phyloP scores from a whole-genome alignment of 148 eudicot genomes.

The Salicornia ramosissima region DNA sequence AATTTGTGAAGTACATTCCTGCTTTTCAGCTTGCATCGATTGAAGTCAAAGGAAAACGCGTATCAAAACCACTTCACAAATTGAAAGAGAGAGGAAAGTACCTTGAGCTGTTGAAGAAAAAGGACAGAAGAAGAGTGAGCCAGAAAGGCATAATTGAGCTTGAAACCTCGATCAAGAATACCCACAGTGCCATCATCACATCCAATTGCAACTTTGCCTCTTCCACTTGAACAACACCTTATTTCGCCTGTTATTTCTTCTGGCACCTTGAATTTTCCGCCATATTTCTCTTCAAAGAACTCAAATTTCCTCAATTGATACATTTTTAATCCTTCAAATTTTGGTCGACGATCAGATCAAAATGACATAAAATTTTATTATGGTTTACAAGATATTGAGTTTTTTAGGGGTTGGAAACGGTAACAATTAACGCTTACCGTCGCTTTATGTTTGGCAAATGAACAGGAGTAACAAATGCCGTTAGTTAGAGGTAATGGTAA shows the following conservation, averaged over 20 bases:
- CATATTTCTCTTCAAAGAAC: constrained; percentile 85
- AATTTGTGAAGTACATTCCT: not conserved
- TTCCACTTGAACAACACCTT: constrained; percentile 69
- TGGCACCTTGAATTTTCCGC: constrained; percentile 53
- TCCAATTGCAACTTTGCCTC: constrained; percentile 74
- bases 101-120: constrained; percentile 93
- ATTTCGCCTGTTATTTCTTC: constrained; percentile 60
- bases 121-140: constrained; percentile 86
- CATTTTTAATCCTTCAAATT: constrained; percentile 32
- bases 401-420: too few relatives aligned
- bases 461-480: too few relatives aligned
- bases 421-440: too few relatives aligned
- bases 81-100: constrained; percentile 14
- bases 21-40: not conserved
- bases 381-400: not conserved
- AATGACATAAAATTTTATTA: not conserved
- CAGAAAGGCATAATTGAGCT: constrained; percentile 69
- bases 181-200: constrained; percentile 64
- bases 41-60: constrained; percentile 13
- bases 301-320: constrained; percentile 97
- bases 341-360: not conserved
- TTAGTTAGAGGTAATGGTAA: too few relatives aligned
- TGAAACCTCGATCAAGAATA: constrained; percentile 82
- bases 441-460: too few relatives aligned
- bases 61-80: constrained; percentile 11